phyloP scores from a whole-genome alignment of 495 filamentous ascomycete genomes.

The Penicillium fimorum region DNA sequence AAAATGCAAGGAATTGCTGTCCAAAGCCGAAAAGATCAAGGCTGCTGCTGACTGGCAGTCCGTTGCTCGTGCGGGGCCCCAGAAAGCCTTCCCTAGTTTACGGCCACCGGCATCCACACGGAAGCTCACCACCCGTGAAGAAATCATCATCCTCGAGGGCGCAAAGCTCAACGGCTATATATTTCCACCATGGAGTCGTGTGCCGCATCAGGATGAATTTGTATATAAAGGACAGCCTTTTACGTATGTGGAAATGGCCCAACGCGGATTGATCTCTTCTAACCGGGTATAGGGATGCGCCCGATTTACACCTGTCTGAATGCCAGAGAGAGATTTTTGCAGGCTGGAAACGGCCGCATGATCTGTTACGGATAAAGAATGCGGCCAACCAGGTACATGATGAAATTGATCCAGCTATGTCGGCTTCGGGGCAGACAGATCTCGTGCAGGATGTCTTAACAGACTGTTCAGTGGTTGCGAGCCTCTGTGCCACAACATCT shows the following conservation, averaged over 20 bases:
- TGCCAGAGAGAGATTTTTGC: constrained; percentile 69
- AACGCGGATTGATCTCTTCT: constrained; percentile 17
- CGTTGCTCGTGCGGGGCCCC: constrained; percentile 20
- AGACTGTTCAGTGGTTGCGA: constrained; percentile 96
- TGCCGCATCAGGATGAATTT: constrained; percentile 58
- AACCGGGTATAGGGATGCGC: constrained; percentile 58
- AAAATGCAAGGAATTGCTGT: constrained; percentile 66
- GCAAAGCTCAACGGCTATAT: constrained; percentile 75
- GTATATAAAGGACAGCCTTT: constrained; percentile 35
- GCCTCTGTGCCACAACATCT: constrained; percentile 80
- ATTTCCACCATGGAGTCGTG: constrained; percentile 76
- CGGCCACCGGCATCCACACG: constrained; percentile 53
- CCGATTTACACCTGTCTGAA: constrained; percentile 66
- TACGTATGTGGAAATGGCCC: constrained; percentile 43
- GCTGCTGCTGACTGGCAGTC: constrained; percentile 34
- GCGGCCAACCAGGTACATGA: constrained; percentile 6
- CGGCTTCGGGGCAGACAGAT: constrained; percentile 56
- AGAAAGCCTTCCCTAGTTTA: constrained; percentile 18
- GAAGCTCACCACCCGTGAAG: constrained; percentile 65
- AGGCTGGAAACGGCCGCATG: constrained; percentile 74
- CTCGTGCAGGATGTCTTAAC: constrained; percentile 91
- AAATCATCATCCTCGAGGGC: constrained; percentile 72
- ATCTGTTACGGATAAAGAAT: constrained; percentile 40
- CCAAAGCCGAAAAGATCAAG: constrained; percentile 73
- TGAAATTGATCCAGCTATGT: constrained; percentile 50